Evolutionary conservation across 1,284 basidiomycete genomes (phyloP).

Genomic region (Amylostereum chailletii): DNA sequence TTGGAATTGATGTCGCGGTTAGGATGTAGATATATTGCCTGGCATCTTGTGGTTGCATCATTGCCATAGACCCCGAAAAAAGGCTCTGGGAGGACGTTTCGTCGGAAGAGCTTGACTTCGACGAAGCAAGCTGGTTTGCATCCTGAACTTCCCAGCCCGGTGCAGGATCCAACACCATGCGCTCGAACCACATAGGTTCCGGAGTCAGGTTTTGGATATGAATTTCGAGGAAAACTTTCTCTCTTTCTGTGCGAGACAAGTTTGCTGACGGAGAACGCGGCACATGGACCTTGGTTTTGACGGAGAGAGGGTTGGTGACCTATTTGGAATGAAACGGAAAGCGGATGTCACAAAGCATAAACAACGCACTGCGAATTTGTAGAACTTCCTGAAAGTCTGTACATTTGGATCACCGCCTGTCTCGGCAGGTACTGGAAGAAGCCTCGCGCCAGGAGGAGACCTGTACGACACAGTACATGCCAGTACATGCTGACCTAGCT

Average conservation of each 20-base stretch:
- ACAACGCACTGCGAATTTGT: constrained; percentile 74
- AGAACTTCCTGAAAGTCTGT: constrained; percentile 78
- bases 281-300: constrained; percentile 82
- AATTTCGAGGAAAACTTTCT: constrained; percentile 80
- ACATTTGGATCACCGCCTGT: constrained; percentile 37
- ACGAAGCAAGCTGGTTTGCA: constrained; percentile 25
- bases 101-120: too few relatives aligned
- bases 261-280: constrained; percentile 65
- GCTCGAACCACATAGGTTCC: constrained; percentile 70
- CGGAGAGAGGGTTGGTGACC: constrained; percentile 83
- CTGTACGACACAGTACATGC: constrained; percentile 69
- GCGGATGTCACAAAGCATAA: background rate
- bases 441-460: constrained; percentile 41
- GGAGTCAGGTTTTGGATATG: constrained; percentile 81
- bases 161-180: constrained; percentile 64
- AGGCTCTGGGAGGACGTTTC: constrained; percentile 25
- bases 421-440: constrained; percentile 29
- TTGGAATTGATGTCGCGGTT: constrained; percentile 36
- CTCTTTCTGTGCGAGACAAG: constrained; percentile 50
- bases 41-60: constrained; percentile 75
- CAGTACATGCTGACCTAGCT: constrained; percentile 75
- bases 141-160: constrained; percentile 62
- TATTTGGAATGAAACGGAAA: constrained; percentile 19
- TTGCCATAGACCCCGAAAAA: constrained; percentile 52
- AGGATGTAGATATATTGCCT: constrained; percentile 82